Percentiles rank a stretch among this genome's conserved stretches.
Evolutionary conservation across 2,329 filamentous ascomycete genomes (phyloP).

Genomic region (Bipolaris gigantea): DNA sequence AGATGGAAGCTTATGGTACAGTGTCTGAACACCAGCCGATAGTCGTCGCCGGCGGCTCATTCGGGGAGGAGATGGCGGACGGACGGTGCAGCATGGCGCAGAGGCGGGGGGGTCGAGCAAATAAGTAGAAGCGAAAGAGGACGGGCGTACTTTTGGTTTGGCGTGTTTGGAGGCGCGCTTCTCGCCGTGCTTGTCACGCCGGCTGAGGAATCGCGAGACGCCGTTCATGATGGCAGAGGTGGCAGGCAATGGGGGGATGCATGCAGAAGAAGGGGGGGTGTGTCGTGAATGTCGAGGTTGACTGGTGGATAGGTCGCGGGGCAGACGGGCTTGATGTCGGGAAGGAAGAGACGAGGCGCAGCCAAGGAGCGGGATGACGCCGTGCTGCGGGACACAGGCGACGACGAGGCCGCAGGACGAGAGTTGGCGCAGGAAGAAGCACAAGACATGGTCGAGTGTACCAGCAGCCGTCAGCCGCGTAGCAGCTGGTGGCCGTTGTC

Average conservation of each 20-base stretch:
- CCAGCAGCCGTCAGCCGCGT: constrained; percentile 7
- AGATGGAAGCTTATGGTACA: constrained; percentile 32
- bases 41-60: constrained; percentile 11
- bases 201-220: constrained; percentile 68
- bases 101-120: constrained; percentile 18
- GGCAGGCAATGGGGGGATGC: constrained; percentile 17
- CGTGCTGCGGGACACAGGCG: not conserved
- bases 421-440: not conserved
- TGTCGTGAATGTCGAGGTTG: constrained; percentile 1
- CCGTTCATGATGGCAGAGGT: constrained; percentile 48
- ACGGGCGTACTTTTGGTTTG: constrained; percentile 38
- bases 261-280: constrained; percentile 13
- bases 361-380: constrained; percentile 5
- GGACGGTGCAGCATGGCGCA: constrained; percentile 15
- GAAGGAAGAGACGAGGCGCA: constrained; percentile 15
- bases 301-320: not conserved
- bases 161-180: constrained; percentile 41
- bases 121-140: constrained; percentile 20
- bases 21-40: constrained; percentile 23
- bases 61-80: constrained; percentile 7
- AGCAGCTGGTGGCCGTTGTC: constrained; percentile 6
- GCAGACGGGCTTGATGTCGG: constrained; percentile 1
- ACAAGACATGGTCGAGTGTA: not conserved
- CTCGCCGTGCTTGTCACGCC: constrained; percentile 62
- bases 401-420: constrained; percentile 6